Evolutionary conservation across 106 monocot species (phyloP), one percentile per base, ranked within the genome.

Genomic region (Gastrodia elata): DNA sequence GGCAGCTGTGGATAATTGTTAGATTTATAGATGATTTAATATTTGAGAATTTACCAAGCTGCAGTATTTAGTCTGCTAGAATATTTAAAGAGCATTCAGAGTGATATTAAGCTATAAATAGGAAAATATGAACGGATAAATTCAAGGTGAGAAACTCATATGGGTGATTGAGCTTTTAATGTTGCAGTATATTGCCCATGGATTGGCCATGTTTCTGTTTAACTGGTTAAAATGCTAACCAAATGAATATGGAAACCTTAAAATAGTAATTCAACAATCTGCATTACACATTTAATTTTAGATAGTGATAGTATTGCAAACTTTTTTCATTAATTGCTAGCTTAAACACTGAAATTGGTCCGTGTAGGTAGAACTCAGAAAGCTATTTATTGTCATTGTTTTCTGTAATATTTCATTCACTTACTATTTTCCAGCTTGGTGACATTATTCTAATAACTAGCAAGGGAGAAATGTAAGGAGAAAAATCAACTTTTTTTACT

Each of bases 21-120:
- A 67, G 4, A 67, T 67, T 35, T 38, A 37, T 16, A 67, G 20
- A 36, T n/a, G 6, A 67, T 6, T 37, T 67, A 35, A 20, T 28
- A 18, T 65, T 35, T 65, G 65, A 18, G 65, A 33, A 36, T 35
- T 14, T 36, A 0, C 35, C 36, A 4, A 35, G 16, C 18, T 36
- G 65, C 16, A 65, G 27, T 65, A 14, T 16, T 65, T 65, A 59
- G 25, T 59, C 59, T 59, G 28, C 59, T 59, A 59, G 25, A n/a
- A 59, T 59, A 28, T 59, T 59, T 59, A 10, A 36, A 65, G 65
- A 35, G 65, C 35, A 36, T 15, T 65, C 1, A 65, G 15, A 18
- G 14, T 65, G 15, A 15, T 11, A 32, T 65, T 36, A 18, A 65
- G 65, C 35, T 35, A 65, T 18, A 65, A 65, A 36, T 14, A 36